Conservation (phyloP, 352 stramenopile genomes). For the Globisporangium nodosum region DNA sequence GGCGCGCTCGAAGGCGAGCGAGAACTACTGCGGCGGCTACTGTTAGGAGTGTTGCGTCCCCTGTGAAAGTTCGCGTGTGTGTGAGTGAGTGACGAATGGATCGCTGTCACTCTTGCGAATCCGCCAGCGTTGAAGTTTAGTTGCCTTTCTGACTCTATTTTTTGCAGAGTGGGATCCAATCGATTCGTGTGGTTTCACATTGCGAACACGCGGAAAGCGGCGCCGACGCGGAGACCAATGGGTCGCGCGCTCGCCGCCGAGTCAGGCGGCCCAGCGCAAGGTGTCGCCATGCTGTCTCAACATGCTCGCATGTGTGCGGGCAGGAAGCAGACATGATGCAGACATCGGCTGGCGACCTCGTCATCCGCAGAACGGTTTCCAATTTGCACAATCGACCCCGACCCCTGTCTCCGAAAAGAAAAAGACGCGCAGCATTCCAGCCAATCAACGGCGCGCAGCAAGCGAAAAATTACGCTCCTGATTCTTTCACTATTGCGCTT, state of each 20-base stretch:
- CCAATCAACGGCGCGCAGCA: neutral
- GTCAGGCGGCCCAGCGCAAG: neutral
- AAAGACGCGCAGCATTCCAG: neutral
- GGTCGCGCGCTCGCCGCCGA: neutral
- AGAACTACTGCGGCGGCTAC: conserved; percentile 58
- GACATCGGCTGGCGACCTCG: too few relatives aligned
- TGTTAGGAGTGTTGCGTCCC: conserved; percentile 20
- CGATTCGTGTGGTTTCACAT: neutral
- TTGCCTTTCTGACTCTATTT: neutral
- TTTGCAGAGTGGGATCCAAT: neutral
- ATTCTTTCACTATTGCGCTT: neutral
- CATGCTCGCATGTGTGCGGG: too few relatives aligned
- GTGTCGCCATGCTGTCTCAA: too few relatives aligned
- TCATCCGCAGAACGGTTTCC: neutral
- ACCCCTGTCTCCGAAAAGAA: neutral
- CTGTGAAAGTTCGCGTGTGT: neutral
- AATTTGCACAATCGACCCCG: neutral
- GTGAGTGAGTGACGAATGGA: neutral
- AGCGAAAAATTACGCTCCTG: too few relatives aligned
- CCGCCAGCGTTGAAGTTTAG: too few relatives aligned
- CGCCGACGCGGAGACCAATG: neutral
- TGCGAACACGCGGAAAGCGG: neutral
- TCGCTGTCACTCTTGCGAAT: too few relatives aligned
- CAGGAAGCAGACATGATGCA: too few relatives aligned
- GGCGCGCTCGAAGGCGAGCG: conserved; percentile 25